A percentile compares a stretch with the other conserved stretches of the same genome.
phyloP scores from a whole-genome alignment of 345 rosid species.

The Orychophragmus violaceus region DNA sequence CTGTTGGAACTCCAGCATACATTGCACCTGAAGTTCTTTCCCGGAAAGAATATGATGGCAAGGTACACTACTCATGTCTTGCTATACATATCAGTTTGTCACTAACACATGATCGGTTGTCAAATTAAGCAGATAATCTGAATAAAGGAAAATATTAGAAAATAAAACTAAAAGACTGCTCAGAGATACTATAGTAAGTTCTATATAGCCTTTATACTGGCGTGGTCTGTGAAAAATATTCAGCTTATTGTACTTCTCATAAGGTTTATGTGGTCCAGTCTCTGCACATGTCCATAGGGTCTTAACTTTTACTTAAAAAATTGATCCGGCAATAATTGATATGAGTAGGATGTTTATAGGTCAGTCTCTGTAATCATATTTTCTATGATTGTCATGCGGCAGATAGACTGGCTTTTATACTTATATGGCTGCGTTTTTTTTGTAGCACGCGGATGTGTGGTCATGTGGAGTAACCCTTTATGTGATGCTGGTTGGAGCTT shows the following conservation, averaged over 20 bases:
- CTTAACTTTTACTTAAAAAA: neutral
- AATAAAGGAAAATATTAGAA: neutral
- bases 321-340: neutral
- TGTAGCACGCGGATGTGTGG: slow-evolving; percentile 92
- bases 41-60: slow-evolving; percentile 75
- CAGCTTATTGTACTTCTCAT: neutral
- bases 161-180: neutral
- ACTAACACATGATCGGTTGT: neutral
- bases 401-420: neutral
- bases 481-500: slow-evolving; percentile 90
- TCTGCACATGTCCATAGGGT: neutral
- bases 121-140: neutral
- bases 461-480: slow-evolving; percentile 93
- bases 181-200: neutral
- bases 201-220: neutral
- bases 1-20: slow-evolving; percentile 95
- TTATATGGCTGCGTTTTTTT: slow-evolving; percentile 7
- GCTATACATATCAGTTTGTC: neutral
- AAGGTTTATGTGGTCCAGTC: neutral
- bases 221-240: neutral
- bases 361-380: neutral
- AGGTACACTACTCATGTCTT: slow-evolving; percentile 35
- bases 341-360: slow-evolving; percentile 1
- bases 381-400: neutral
- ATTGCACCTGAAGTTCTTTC: slow-evolving; percentile 88